A percentile compares a stretch with the other conserved stretches of the same genome.
phyloP scores from a whole-genome alignment of 805 yeast species.

The Candida ipomoeae region DNA sequence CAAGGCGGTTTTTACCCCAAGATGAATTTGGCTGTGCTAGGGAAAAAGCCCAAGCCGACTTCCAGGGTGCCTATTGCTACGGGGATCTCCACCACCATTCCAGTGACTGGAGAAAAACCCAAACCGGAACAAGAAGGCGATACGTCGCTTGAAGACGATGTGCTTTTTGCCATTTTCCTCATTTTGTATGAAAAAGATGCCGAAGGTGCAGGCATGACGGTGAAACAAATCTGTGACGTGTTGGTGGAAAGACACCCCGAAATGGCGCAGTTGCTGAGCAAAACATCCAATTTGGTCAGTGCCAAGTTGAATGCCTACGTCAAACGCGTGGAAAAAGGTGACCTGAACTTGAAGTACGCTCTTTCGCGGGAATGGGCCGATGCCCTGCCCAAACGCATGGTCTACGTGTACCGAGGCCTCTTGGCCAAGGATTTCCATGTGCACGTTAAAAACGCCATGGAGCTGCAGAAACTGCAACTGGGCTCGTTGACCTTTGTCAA shows the following conservation, averaged over 20 bases:
- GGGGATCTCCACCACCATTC: slow-evolving; percentile 74
- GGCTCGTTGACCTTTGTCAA: slow-evolving; percentile 8
- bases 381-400: slow-evolving; percentile 86
- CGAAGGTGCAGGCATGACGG: slow-evolving; percentile 80
- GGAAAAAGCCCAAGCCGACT: slow-evolving; percentile 31
- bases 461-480: slow-evolving; percentile 37
- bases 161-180: slow-evolving; percentile 67
- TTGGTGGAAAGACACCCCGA: slow-evolving; percentile 73
- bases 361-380: slow-evolving; percentile 88
- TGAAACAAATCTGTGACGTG: slow-evolving; percentile 78
- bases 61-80: slow-evolving; percentile 56
- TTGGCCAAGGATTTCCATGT: slow-evolving; percentile 70
- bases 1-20: slow-evolving; percentile 4
- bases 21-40: slow-evolving; percentile 9
- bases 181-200: slow-evolving; percentile 67
- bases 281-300: slow-evolving; percentile 74
- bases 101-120: slow-evolving; percentile 62
- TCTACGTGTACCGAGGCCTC: slow-evolving; percentile 77
- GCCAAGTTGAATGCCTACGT: slow-evolving; percentile 85
- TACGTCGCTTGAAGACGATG: slow-evolving; percentile 67
- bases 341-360: slow-evolving; percentile 65
- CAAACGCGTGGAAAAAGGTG: slow-evolving; percentile 81
- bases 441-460: slow-evolving; percentile 65
- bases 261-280: slow-evolving; percentile 76
- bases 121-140: slow-evolving; percentile 68